A percentile compares a stretch with the other conserved stretches of the same genome.
Conservation (phyloP, 1,284 basidiomycete species). For the Papiliotrema fonsecae region DNA sequence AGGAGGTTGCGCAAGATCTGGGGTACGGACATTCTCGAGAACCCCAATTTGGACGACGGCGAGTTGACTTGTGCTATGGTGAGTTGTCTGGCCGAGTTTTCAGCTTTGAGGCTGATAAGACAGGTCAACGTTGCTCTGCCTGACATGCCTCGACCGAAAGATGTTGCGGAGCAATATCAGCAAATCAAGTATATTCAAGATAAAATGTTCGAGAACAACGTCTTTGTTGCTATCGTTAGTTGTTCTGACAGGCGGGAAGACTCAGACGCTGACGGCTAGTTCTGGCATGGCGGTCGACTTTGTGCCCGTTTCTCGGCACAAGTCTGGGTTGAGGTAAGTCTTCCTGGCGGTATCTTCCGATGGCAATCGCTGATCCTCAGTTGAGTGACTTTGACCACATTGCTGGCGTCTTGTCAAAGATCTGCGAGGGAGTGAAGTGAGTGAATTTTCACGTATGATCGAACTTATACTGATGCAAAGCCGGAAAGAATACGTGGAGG, state of each 20-base stretch:
- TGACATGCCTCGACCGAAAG: conserved; percentile 19
- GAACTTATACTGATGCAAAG: conserved; percentile 3
- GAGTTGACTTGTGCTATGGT: conserved; percentile 73
- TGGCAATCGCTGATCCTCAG: conserved; percentile 11
- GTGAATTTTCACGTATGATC: conserved; percentile 3
- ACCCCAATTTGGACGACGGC: conserved; percentile 50
- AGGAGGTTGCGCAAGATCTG: conserved; percentile 60
- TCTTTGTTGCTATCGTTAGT: conserved; percentile 30
- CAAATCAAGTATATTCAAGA: conserved; percentile 29
- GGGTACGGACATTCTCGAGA: conserved; percentile 61
- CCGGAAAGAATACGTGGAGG: conserved; percentile 10
- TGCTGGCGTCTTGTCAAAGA: conserved; percentile 27
- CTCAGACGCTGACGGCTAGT: conserved; percentile 11
- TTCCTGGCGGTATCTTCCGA: not conserved
- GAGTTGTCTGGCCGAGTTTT: conserved; percentile 21
- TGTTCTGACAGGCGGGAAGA: conserved; percentile 18
- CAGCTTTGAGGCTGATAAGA: not conserved
- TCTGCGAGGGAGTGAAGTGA: conserved; percentile 29
- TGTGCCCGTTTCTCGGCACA: conserved; percentile 68
- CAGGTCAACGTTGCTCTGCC: conserved; percentile 48
- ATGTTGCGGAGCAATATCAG: conserved; percentile 17
- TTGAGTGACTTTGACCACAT: conserved; percentile 43
- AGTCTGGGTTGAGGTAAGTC: conserved; percentile 65
- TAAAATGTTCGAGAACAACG: conserved; percentile 28
- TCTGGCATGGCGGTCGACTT: conserved; percentile 60